Evolutionary conservation across 371 early-diverging fungal species (phyloP), one percentile per base, ranked within the genome.

Genomic region (Mortierella sp.): DNA sequence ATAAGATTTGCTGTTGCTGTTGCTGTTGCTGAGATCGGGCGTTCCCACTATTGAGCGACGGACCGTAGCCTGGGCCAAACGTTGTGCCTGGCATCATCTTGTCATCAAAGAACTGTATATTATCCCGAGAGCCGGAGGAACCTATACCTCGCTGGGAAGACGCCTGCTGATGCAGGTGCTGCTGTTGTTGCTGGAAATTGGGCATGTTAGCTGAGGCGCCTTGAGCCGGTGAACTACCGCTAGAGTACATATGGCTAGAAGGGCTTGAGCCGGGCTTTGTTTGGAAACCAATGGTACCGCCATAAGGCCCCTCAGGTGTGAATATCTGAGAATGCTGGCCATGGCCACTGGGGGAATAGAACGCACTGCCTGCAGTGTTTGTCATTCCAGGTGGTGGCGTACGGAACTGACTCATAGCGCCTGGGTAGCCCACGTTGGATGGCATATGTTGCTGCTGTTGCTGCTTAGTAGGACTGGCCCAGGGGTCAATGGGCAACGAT

Each of bases 251-350:
- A 23, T 67, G 63, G 43, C 39, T 67, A 4, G 68, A 56, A 2
- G 57, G 23, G 17, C 49, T 43, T 28, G 69, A 60, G 6, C 28
- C 60, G 2, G 68, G 60, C 1, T 60, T 60, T n/a, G n/a, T n/a
- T 23, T 63, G 61, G 41, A 54, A 76, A 6, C 69, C 64, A 50
- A 63, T 64, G 8, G 56, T 24, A 12, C 55, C 50, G 2, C 60
- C 64, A 30, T 76, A 76, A 21, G 76, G 76, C 19, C 76, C 76
- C 37, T 76, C 76, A 4, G 76, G 65, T 8, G 76, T 57, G 42
- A 76, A 64, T 19, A 62, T 43, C 23, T 56, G 55, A 4, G 44
- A 23, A n/a, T 63, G 70, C 11, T 56, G 63, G 23, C 42, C 26
- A 19, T 64, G 69, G 21, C 26, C 42, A 19, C 56, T 46, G 19